A percentile compares a stretch with the other conserved stretches of the same genome.
These are phyloP conservation scores for Arabidopsis hybrid DNA, from an alignment of 441 rosid species.

Conservation along the genomic window DNA sequence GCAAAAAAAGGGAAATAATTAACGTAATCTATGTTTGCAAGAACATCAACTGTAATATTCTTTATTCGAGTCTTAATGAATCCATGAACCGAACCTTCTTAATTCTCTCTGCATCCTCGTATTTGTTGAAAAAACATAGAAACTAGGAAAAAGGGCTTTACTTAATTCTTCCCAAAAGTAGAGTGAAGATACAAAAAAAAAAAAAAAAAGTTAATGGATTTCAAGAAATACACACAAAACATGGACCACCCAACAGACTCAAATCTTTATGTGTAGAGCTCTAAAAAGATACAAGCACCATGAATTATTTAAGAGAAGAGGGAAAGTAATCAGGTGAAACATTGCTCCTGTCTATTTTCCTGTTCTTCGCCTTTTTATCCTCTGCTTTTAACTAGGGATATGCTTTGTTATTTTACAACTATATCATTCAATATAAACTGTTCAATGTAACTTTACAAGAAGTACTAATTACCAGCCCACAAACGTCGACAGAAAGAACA, in stretches of 20 bases:
- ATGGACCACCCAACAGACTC: slow-evolving; percentile 30
- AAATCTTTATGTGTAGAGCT: slow-evolving; percentile 28
- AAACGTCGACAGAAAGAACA: background rate
- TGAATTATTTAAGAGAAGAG: slow-evolving; percentile 23
- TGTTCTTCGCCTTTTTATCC: slow-evolving; percentile 1
- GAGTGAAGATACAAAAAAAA: slow-evolving; percentile 5
- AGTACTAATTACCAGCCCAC: slow-evolving; percentile 27
- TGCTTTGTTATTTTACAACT: slow-evolving; percentile 7
- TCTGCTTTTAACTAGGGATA: slow-evolving; percentile 6
- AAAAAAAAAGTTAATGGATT: background rate
- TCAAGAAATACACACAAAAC: slow-evolving; percentile 26
- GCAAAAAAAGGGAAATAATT: background rate
- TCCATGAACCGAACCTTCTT: slow-evolving; percentile 15
- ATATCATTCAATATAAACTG: slow-evolving; percentile 21
- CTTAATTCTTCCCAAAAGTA: slow-evolving; percentile 35
- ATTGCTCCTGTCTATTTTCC: slow-evolving; percentile 9
- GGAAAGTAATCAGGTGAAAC: slow-evolving; percentile 22
- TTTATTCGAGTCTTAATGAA: slow-evolving; percentile 23
- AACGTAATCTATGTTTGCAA: background rate
- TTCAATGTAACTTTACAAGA: slow-evolving; percentile 31
- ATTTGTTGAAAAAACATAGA: slow-evolving; percentile 28
- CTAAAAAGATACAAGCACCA: slow-evolving; percentile 14
- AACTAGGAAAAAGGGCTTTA: slow-evolving; percentile 22
- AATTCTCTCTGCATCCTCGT: slow-evolving; percentile 25
- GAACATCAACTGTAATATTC: background rate